phyloP scores from a whole-genome alignment of 176 grass and related monocot genomes.

The Oryza australiensis region DNA sequence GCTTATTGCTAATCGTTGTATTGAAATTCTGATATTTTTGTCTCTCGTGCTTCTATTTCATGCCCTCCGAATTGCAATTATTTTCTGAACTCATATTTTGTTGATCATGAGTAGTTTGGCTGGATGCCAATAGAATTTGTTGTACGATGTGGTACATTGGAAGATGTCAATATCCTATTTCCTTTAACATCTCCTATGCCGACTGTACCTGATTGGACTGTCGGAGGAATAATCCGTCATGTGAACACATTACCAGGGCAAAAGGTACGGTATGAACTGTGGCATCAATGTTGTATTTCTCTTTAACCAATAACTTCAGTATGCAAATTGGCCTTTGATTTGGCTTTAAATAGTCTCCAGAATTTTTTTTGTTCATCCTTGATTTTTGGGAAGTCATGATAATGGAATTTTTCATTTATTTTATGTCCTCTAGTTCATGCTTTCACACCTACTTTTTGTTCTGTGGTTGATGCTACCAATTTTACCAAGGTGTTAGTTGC shows the following conservation, averaged over 20 bases:
- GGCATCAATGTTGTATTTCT: neutral
- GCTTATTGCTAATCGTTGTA: too few relatives aligned
- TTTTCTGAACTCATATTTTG: neutral
- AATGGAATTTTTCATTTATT: too few relatives aligned
- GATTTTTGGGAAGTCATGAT: neutral
- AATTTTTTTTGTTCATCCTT: neutral
- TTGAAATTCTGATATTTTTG: too few relatives aligned
- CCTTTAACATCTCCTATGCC: conserved; percentile 28
- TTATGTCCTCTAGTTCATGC: too few relatives aligned
- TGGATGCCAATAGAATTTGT: neutral
- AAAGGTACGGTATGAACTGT: neutral
- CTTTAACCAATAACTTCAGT: neutral
- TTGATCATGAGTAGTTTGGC: neutral
- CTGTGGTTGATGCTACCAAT: too few relatives aligned
- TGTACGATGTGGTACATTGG: neutral
- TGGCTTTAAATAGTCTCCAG: too few relatives aligned
- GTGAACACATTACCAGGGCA: neutral
- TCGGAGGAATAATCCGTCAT: conserved; percentile 20
- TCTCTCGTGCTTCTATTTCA: too few relatives aligned
- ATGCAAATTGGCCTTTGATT: neutral
- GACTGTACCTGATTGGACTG: conserved; percentile 6
- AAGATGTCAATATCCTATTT: neutral
- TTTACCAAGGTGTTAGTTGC: too few relatives aligned
- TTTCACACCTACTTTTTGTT: too few relatives aligned
- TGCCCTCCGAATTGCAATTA: too few relatives aligned